Conservation (phyloP, 768 basidiomycete species). For the Tulasnella sp. region DNA sequence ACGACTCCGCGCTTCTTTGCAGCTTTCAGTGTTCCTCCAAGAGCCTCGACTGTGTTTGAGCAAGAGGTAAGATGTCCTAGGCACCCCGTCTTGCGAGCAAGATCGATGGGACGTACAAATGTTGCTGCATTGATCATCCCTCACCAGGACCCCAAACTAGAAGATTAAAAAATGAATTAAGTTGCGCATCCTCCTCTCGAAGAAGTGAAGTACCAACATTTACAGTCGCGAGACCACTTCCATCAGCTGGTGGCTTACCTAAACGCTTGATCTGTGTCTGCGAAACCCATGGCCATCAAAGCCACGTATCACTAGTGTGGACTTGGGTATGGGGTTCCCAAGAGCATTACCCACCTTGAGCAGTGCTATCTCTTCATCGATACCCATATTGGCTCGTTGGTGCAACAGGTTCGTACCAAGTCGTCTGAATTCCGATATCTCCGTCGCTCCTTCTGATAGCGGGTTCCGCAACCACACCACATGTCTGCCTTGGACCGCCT, state of each 20-base stretch:
- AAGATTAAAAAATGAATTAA: not conserved
- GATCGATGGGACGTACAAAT: constrained; percentile 12
- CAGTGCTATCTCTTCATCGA: constrained; percentile 16
- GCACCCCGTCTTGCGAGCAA: not conserved
- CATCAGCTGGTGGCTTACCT: constrained; percentile 6
- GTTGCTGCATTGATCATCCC: constrained; percentile 17
- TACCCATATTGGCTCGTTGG: too few species aligned
- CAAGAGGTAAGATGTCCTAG: not conserved
- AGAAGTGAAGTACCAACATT: not conserved
- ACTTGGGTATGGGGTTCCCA: not conserved
- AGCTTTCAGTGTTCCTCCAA: constrained; percentile 17
- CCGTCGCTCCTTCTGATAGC: too few species aligned
- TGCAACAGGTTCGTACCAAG: too few species aligned
- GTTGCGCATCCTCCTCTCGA: not conserved
- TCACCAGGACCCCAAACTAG: constrained; percentile 16
- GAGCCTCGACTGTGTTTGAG: constrained; percentile 11
- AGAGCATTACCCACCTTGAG: constrained; percentile 6
- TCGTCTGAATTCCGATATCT: too few species aligned
- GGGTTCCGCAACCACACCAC: not conserved
- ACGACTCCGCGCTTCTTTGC: constrained; percentile 17
- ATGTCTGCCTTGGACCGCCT: not conserved
- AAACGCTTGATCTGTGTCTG: constrained; percentile 18
- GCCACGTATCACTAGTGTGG: not conserved
- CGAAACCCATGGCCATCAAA: not conserved
- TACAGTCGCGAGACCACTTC: constrained; percentile 3